Conservation (phyloP, 169 alveolate genomes). For the Cryptosporidium sp. region DNA sequence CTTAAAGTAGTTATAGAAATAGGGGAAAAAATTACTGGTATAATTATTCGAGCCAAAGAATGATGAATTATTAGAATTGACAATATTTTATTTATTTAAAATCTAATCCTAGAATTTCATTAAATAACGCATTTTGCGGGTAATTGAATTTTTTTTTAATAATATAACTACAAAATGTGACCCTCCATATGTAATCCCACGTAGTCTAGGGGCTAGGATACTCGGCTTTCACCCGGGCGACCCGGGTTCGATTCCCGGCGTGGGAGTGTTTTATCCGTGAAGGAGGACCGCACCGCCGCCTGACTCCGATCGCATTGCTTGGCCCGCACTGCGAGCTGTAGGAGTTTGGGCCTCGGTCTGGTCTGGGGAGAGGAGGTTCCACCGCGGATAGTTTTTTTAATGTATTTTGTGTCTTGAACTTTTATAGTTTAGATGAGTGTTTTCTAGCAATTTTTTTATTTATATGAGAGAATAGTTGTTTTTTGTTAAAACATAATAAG, state of each 20-base stretch:
- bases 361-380: too few relatives aligned
- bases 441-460: too few relatives aligned
- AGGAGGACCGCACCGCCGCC: not conserved
- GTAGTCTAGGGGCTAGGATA: slow-evolving; percentile 85
- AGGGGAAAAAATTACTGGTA: not conserved
- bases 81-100: not conserved
- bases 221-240: slow-evolving; percentile 85
- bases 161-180: not conserved
- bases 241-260: slow-evolving; percentile 86
- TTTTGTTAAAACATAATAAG: too few relatives aligned
- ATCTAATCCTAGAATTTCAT: not conserved
- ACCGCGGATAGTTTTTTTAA: too few relatives aligned
- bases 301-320: too few relatives aligned
- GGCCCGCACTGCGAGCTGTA: too few relatives aligned
- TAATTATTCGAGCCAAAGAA: not conserved
- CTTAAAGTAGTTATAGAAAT: not conserved
- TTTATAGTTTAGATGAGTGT: too few relatives aligned
- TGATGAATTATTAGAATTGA: not conserved
- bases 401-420: too few relatives aligned
- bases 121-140: not conserved
- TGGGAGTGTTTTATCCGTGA: slow-evolving; percentile 77
- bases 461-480: too few relatives aligned
- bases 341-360: too few relatives aligned
- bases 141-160: not conserved
- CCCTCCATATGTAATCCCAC: slow-evolving; percentile 75